phyloP scores from a whole-genome alignment of 306 rosid genomes.

The Begonia peltatifolia region DNA sequence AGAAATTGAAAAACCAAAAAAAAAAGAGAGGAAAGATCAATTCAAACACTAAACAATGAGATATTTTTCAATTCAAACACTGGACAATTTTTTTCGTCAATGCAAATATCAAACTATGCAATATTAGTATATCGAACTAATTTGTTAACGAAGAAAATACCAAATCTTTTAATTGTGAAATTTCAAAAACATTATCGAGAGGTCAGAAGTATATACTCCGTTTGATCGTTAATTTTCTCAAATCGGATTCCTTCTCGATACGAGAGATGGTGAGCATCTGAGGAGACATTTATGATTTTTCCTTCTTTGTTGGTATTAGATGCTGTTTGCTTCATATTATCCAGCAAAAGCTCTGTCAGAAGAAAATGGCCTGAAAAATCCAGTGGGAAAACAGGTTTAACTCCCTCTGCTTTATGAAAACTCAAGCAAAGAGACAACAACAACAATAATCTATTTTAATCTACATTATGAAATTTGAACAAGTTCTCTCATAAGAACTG shows the following conservation, averaged over 20 bases:
- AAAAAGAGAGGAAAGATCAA: too few species aligned
- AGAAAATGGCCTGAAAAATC: slow-evolving; percentile 72
- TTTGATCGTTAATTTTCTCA: slow-evolving; percentile 44
- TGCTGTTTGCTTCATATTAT: slow-evolving; percentile 64
- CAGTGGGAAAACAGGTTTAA: neutral
- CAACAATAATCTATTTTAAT: too few species aligned
- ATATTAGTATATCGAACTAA: too few species aligned
- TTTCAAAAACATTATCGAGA: too few species aligned
- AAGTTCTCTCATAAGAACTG: neutral
- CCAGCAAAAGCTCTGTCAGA: slow-evolving; percentile 67
- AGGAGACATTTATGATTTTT: slow-evolving; percentile 65
- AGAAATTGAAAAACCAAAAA: too few species aligned
- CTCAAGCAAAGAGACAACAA: neutral
- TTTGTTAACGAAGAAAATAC: too few species aligned
- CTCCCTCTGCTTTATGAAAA: neutral
- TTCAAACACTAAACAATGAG: too few species aligned
- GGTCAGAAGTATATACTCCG: slow-evolving; percentile 27
- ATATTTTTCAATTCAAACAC: too few species aligned
- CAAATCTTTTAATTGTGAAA: too few species aligned
- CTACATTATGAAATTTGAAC: neutral
- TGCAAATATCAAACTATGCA: too few species aligned
- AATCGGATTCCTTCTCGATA: slow-evolving; percentile 66
- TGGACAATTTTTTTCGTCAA: too few species aligned
- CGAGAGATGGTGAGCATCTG: slow-evolving; percentile 44
- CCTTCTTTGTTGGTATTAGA: slow-evolving; percentile 49